Base-by-base conservation (phyloP, 2,329 filamentous ascomycete species). In the Nigrograna mackinnonii region DNA sequence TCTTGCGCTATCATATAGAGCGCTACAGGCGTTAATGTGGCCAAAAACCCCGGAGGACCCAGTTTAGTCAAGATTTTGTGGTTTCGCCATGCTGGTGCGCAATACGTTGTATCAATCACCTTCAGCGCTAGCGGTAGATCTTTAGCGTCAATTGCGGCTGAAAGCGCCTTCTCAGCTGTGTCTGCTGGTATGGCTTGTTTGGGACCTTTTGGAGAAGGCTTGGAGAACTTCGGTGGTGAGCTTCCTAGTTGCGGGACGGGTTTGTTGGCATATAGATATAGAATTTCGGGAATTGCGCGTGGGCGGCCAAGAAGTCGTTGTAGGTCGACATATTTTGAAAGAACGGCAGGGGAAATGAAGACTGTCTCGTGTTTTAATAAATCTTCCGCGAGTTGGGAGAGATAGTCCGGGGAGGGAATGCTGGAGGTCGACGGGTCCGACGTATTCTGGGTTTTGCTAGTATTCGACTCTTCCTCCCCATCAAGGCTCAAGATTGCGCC, bases 211-310 rank as follows among this genome's bases (percentile, higher is more conserved):
- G 90, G 86, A 31, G 87, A 88, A 31, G 81, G 82, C 1, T 50
- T 52, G 1, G 47, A 45, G 52, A 53, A 62, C 19, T 64, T 66
- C 18, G 62, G 60, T 6, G 59, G 79, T 13, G 78, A 79, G 14
- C 80, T 77, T 37, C 77, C 76, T 56, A 82, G 74, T 37, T 78
- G 71, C 2, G 91, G 87, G 49, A 84, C 75, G 7, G 89, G 86
- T 69, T 97, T 99, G 55, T 82, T 82, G 36, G 89, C 89, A 66
- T 92, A 97, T 39, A 96, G 78, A 42, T 84, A 75, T 60, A 99
- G 86, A 31, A 91, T 82, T 46, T 85, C 80, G 5, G 92, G 90
- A 49, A 97, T 81, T 33, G 87, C 84, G 51, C 89, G 82, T 3
- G 90, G 85, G 43, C 80, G 83, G 47, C 83, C 80, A 32, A 97